Percentiles rank a stretch among this genome's conserved stretches.
Evolutionary conservation across 2,329 filamentous ascomycete species (phyloP).

Genomic region (Colletotrichum tropicale): DNA sequence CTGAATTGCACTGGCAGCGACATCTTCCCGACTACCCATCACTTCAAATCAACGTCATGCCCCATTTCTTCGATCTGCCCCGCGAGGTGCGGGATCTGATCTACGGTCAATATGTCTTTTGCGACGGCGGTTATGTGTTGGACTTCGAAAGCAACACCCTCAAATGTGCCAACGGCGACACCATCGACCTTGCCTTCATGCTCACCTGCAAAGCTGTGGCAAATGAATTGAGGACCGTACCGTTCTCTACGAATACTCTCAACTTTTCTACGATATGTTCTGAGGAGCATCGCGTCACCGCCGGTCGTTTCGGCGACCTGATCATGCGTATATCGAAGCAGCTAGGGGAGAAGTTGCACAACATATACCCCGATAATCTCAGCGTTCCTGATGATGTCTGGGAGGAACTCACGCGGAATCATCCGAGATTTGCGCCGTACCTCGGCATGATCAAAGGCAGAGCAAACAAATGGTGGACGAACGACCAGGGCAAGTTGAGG

Average conservation of each 20-base stretch:
- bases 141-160: background rate
- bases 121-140: background rate
- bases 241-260: background rate
- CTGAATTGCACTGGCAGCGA: background rate
- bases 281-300: accelerated
- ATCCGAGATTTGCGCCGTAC: background rate
- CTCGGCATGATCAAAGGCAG: background rate
- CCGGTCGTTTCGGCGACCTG: background rate
- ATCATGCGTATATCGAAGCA: too few relatives aligned
- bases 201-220: background rate
- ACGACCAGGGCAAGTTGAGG: too few relatives aligned
- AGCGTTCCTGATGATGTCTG: background rate
- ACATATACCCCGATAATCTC: accelerated
- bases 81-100: background rate
- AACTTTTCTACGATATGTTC: background rate
- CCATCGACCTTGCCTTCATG: background rate
- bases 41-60: background rate
- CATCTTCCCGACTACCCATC: background rate
- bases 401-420: background rate
- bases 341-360: accelerated
- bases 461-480: too few relatives aligned
- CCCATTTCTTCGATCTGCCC: background rate
- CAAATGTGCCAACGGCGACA: background rate
- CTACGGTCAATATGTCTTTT: background rate
- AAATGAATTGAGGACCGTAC: background rate